Conservation (phyloP, 257 asterid genomes). For the Solanum etuberosum region DNA sequence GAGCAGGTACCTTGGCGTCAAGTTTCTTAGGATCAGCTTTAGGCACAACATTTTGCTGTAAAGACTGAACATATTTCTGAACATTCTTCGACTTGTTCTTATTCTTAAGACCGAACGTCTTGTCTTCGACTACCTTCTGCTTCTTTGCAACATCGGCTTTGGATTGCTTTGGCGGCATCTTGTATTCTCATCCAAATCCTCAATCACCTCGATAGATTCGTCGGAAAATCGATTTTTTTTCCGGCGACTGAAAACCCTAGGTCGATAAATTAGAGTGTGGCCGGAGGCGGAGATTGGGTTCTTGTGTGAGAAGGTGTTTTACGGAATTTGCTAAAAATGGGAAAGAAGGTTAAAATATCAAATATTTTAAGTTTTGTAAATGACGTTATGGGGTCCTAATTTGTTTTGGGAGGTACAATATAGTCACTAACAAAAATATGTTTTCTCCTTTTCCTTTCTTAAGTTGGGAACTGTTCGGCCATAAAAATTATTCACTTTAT, state of each 20-base stretch:
- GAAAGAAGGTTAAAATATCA: not conserved
- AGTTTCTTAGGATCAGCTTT: constrained; percentile 50
- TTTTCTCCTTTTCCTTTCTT: not conserved
- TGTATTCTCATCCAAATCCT: constrained; percentile 10
- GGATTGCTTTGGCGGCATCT: constrained; percentile 85
- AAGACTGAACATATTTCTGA: constrained; percentile 88
- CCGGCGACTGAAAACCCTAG: not conserved
- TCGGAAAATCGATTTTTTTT: not conserved
- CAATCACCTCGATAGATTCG: not conserved
- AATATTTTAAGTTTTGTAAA: not conserved
- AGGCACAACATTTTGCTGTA: constrained; percentile 69
- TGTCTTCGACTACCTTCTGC: constrained; percentile 90
- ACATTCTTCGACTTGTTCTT: constrained; percentile 89
- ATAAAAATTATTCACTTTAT: no score
- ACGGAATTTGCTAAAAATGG: not conserved
- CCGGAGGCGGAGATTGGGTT: constrained; percentile 1
- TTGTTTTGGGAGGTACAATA: not conserved
- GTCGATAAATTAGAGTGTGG: not conserved
- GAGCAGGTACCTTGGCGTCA: constrained; percentile 53
- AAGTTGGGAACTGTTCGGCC: no score
- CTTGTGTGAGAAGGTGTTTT: not conserved
- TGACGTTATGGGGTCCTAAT: not conserved
- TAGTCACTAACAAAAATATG: not conserved
- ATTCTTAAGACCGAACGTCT: constrained; percentile 95
- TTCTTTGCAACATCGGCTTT: constrained; percentile 84